A percentile compares a stretch with the other conserved stretches of the same genome.
These are phyloP conservation scores for Talaromyces liani DNA, from an alignment of 495 filamentous ascomycete genomes.

Conservation along the genomic window DNA sequence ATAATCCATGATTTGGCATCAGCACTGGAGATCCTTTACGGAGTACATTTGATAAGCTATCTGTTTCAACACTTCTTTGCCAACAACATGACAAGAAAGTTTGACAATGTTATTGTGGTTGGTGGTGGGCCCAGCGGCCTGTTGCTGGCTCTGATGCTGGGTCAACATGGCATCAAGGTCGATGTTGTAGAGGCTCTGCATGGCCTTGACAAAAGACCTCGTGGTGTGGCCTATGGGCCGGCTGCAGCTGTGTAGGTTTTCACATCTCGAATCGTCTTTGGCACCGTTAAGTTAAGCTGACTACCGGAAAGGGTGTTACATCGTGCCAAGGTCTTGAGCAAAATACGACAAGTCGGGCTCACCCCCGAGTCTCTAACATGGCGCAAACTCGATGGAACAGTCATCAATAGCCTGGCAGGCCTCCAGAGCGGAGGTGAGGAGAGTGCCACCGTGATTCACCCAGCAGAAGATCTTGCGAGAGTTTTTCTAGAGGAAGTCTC, in stretches of 20 bases:
- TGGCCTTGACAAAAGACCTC: constrained; percentile 1
- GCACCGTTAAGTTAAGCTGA: neutral
- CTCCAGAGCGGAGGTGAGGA: constrained; percentile 14
- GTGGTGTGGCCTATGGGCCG: neutral
- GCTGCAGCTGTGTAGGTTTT: neutral
- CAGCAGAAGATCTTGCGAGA: constrained; percentile 34
- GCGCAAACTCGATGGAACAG: constrained; percentile 36
- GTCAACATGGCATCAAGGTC: constrained; percentile 44
- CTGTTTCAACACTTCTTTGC: neutral
- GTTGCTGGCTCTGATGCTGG: constrained; percentile 45
- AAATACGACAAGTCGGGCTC: constrained; percentile 1
- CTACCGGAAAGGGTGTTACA: neutral
- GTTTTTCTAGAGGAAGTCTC: constrained; percentile 43
- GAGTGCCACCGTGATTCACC: constrained; percentile 27
- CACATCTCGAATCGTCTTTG: neutral
- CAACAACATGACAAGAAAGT: constrained; percentile 11
- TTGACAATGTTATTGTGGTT: constrained; percentile 60
- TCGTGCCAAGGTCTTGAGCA: neutral
- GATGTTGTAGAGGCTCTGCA: constrained; percentile 35
- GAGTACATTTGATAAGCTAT: too few relatives aligned
- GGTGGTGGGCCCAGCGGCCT: constrained; percentile 53
- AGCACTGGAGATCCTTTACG: too few relatives aligned
- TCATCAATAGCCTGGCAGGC: constrained; percentile 14
- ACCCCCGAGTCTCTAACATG: constrained; percentile 31
- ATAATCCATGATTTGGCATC: too few relatives aligned